Conservation (phyloP, 768 basidiomycete genomes). For the Tylopilus balloui region DNA sequence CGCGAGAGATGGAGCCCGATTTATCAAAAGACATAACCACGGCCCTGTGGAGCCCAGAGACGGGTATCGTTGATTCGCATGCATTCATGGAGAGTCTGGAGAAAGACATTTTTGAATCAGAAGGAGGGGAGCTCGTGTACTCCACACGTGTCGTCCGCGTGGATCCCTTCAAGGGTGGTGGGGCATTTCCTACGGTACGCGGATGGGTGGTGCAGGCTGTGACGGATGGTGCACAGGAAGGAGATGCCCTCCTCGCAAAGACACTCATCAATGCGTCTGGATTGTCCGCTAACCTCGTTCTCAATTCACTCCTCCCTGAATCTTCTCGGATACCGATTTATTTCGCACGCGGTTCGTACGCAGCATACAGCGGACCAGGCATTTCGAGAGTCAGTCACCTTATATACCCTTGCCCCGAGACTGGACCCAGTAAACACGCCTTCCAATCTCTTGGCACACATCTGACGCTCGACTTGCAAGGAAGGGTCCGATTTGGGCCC, state of each 20-base stretch:
- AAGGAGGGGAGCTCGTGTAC: conserved; percentile 65
- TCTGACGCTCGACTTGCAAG: conserved; percentile 80
- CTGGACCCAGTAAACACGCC: conserved; percentile 50
- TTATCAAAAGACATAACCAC: conserved; percentile 64
- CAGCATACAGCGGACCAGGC: conserved; percentile 81
- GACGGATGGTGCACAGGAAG: conserved; percentile 44
- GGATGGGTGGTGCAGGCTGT: conserved; percentile 90
- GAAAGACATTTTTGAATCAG: conserved; percentile 70
- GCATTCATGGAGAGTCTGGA: conserved; percentile 79
- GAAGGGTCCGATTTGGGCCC: conserved; percentile 87
- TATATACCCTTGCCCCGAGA: conserved; percentile 87
- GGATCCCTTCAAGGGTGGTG: conserved; percentile 49
- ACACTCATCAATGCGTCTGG: conserved; percentile 83
- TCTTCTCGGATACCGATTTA: conserved; percentile 64
- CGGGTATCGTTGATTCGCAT: conserved; percentile 90
- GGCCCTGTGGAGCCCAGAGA: conserved; percentile 79
- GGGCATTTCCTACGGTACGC: conserved; percentile 23
- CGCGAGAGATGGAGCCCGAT: conserved; percentile 75
- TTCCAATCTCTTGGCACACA: conserved; percentile 92
- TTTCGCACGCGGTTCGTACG: conserved; percentile 83
- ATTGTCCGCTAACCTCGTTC: conserved; percentile 62
- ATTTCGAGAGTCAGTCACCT: conserved; percentile 63
- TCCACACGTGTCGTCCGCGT: conserved; percentile 83
- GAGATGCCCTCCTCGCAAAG: conserved; percentile 66
- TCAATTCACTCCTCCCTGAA: conserved; percentile 63